phyloP scores from a whole-genome alignment of 78 protist species.

The Dictyostelium capitatum region DNA sequence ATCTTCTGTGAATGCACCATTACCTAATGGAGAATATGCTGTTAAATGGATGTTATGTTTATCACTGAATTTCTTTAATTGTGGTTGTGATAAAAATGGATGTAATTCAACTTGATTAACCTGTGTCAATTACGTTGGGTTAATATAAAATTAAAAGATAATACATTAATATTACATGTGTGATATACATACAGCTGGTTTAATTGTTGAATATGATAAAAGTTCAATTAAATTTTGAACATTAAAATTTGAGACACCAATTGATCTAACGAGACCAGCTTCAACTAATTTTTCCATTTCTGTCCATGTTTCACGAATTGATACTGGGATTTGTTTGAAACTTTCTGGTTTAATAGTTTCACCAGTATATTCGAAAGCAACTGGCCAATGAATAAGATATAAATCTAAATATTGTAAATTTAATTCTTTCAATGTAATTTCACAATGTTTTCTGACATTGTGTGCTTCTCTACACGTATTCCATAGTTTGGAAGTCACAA shows the following conservation, averaged over 20 bases:
- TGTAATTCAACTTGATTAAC: conserved; percentile 89
- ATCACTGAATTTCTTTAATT: conserved; percentile 33
- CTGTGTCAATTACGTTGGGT: background rate
- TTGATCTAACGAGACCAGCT: conserved; percentile 69
- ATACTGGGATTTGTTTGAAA: conserved; percentile 22
- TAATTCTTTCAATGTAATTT: conserved; percentile 67
- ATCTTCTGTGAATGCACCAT: conserved; percentile 62
- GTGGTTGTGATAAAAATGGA: conserved; percentile 82
- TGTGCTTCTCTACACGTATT: conserved; percentile 70
- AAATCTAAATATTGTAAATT: conserved; percentile 89
- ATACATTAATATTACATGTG: too few species aligned
- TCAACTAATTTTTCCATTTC: conserved; percentile 90
- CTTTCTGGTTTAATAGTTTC: background rate
- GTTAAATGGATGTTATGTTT: conserved; percentile 65
- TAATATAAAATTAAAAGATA: too few species aligned
- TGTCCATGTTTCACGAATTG: conserved; percentile 88
- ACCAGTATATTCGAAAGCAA: conserved; percentile 59
- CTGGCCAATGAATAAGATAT: conserved; percentile 92
- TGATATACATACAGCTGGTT: conserved; percentile 67
- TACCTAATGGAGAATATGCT: conserved; percentile 84
- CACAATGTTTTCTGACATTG: conserved; percentile 81
- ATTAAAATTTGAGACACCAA: conserved; percentile 84
- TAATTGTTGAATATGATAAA: conserved; percentile 51
- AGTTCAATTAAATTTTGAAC: conserved; percentile 49
- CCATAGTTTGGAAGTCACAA: conserved; percentile 90